These are phyloP conservation scores for Plasmodium malariae DNA, from an alignment of 169 alveolate genomes.

Conservation along the genomic window DNA sequence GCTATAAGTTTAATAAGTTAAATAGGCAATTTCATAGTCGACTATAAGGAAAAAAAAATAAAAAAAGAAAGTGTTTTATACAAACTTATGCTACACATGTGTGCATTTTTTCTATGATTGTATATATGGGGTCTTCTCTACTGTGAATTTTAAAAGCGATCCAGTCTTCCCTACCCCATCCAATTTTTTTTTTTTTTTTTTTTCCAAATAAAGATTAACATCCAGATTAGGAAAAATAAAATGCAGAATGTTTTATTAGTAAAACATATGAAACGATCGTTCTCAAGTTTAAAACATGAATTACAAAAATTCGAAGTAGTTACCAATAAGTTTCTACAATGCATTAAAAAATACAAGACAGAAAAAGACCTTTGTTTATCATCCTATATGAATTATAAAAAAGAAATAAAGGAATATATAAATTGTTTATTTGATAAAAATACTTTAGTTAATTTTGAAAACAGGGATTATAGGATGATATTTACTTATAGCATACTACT, in stretches of 20 bases:
- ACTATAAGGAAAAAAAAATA: no score
- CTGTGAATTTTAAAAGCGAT: no score
- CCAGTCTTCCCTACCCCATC: no score
- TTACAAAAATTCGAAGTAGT: conserved; percentile 21
- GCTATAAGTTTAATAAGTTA: no score
- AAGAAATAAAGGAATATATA: conserved; percentile 37
- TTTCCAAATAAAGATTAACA: no score
- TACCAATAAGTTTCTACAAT: conserved; percentile 22
- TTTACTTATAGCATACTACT: conserved; percentile 43
- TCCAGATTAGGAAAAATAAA: background rate
- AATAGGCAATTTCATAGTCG: no score
- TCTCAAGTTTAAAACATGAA: conserved; percentile 13
- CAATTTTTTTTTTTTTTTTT: no score
- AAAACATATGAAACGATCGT: conserved; percentile 2
- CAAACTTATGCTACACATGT: no score
- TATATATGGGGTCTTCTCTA: no score
- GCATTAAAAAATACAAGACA: conserved; percentile 39
- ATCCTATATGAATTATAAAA: conserved; percentile 37
- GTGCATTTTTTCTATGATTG: no score
- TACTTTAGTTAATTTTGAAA: conserved; percentile 6
- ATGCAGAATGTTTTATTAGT: background rate
- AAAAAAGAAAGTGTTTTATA: no score
- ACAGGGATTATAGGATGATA: conserved; percentile 28
- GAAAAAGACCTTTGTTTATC: conserved; percentile 27
- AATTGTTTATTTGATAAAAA: conserved; percentile 10